A percentile compares a stretch with the other conserved stretches of the same genome.
Evolutionary conservation across 495 filamentous ascomycete species (phyloP).

Genomic region (Penicillium riverlandense): DNA sequence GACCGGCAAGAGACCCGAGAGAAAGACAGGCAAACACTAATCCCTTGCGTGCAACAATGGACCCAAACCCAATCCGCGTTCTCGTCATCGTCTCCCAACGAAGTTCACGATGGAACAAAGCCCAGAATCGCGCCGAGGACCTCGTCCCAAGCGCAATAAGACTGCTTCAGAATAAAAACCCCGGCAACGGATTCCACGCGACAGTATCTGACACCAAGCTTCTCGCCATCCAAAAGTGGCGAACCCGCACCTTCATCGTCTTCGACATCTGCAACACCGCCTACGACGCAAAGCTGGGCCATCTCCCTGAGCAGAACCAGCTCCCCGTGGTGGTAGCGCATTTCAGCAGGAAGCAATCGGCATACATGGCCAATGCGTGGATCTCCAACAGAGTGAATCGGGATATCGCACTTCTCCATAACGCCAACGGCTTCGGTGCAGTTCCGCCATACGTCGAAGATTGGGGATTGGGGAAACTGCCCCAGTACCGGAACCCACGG

Average conservation of each 20-base stretch:
- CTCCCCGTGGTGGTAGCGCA: constrained; percentile 17
- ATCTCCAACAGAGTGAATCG: constrained; percentile 17
- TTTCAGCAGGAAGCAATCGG: constrained; percentile 20
- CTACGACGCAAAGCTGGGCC: constrained; percentile 17
- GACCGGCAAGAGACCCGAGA: not conserved
- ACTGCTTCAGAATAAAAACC: constrained; percentile 9
- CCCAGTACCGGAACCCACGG: constrained; percentile 14
- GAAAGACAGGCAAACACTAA: no score
- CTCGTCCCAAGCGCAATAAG: constrained; percentile 10
- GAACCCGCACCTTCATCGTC: constrained; percentile 17
- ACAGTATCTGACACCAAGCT: constrained; percentile 5
- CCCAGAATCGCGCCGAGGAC: constrained; percentile 12
- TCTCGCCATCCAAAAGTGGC: constrained; percentile 18
- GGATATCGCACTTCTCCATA: constrained; percentile 20
- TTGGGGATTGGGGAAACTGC: constrained; percentile 13
- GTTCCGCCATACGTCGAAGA: constrained; percentile 19
- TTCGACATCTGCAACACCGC: constrained; percentile 18
- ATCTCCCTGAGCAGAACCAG: constrained; percentile 20
- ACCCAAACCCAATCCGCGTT: constrained; percentile 10
- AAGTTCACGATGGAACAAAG: constrained; percentile 10
- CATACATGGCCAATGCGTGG: constrained; percentile 15
- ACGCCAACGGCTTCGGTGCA: constrained; percentile 17
- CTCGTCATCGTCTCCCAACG: constrained; percentile 20
- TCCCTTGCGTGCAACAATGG: no score
- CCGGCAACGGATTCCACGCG: not conserved